Evolutionary conservation across 306 rosid genomes (phyloP), one percentile per base, ranked within the genome.

Genomic region (Luffa aegyptiaca): DNA sequence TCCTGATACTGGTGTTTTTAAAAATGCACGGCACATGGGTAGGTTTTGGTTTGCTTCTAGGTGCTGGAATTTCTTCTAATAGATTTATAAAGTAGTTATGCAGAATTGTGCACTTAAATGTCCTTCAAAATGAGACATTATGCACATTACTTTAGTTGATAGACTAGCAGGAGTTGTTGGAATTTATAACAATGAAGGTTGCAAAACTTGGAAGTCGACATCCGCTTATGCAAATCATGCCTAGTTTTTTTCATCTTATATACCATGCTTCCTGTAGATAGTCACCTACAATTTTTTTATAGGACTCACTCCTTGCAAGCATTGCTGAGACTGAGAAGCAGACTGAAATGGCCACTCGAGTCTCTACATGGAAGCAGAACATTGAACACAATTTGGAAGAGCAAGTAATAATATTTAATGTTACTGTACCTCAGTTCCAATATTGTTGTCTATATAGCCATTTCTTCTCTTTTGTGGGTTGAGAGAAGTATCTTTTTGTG

Each of bases 251-350:
- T 65, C 8, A 21, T 59, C 37, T 33, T 72, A 21, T 72, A 9
- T 72, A 17, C 14, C 4, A 14, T 49, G 57, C 5, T 72, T 76
- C 3, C 8, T 5, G 52, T 56, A 55, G 35, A 48, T n/a, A 33
- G 52, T 76, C 26, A 57, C 68, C 53, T 12, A 62, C 11, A 44
- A 26, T 14, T 26, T 14, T 14, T 59, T 10, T 76, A 52, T 72
- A 93, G 99, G 91, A 93, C 49, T 82, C 96, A 83, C 91, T 95
- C 77, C 94, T 95, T 49, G 97, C 97, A 78, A 93, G 88, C 90
- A 91, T 95, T 74, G 92, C 96, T 45, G 89, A 95, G 87, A 86
- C 85, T 3, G 99, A 95, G 93, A 90, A 89, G 83, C 99, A 91
- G 80, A 90, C 94, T 48, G 97, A 89, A 88, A 86, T 93, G 85